A percentile compares a stretch with the other conserved stretches of the same genome.
Conservation (phyloP, 208 protist genomes). For the Sergeia podlipaevii region DNA sequence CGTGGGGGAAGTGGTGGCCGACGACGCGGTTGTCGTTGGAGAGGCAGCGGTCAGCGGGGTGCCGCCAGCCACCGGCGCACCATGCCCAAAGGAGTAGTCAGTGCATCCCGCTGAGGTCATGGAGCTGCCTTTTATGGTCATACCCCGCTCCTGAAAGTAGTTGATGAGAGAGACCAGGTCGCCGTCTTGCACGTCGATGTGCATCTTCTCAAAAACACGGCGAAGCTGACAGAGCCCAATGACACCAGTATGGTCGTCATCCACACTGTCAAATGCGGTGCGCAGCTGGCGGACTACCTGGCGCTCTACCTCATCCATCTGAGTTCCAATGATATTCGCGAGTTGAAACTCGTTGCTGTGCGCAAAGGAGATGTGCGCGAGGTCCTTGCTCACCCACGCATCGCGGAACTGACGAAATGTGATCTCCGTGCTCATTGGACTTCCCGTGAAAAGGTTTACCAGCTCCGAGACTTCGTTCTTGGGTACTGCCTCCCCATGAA, state of each 20-base stretch:
- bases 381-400: conserved; percentile 79
- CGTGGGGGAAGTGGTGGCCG: background rate
- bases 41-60: conserved; percentile 5
- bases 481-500: conserved; percentile 54
- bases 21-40: background rate
- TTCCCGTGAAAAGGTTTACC: conserved; percentile 70
- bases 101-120: conserved; percentile 1
- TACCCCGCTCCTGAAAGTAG: conserved; percentile 64
- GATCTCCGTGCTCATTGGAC: conserved; percentile 37
- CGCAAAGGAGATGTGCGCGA: conserved; percentile 56
- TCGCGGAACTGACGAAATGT: conserved; percentile 83
- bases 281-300: conserved; percentile 78
- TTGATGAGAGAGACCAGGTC: conserved; percentile 73
- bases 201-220: conserved; percentile 58
- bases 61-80: background rate
- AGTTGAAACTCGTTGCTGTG: conserved; percentile 75
- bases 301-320: conserved; percentile 72
- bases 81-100: conserved; percentile 2
- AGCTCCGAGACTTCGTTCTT: conserved; percentile 67
- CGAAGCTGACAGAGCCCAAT: conserved; percentile 65
- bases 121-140: background rate
- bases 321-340: conserved; percentile 70
- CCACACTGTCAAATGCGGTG: conserved; percentile 81
- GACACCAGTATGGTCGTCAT: conserved; percentile 72
- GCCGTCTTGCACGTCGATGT: conserved; percentile 47